Conservation (phyloP, 2,329 filamentous ascomycete genomes). For the Talaromyces amestolkiae region DNA sequence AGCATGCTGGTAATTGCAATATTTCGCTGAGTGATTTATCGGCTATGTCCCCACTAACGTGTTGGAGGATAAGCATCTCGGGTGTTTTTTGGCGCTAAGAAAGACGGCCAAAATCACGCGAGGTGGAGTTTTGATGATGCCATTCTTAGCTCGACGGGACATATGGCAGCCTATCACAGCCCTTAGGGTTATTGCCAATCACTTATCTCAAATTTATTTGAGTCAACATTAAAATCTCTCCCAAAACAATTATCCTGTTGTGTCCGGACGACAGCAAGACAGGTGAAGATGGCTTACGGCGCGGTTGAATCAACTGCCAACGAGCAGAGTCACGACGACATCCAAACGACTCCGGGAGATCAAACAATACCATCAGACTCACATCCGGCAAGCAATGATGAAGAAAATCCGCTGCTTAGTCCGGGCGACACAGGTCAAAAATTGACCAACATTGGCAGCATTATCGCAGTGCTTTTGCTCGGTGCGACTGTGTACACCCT, state of each 20-base stretch:
- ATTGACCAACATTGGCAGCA: conserved; percentile 24
- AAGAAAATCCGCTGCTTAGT: conserved; percentile 5
- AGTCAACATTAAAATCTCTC: neutral
- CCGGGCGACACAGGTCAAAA: neutral
- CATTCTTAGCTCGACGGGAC: neutral
- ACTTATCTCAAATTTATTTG: neutral
- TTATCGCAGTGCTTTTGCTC: conserved; percentile 31
- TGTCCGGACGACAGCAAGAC: neutral
- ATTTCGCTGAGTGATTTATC: neutral
- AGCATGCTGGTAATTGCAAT: neutral
- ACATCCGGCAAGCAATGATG: neutral
- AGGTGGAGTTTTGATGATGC: conserved; percentile 2
- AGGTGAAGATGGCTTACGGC: neutral
- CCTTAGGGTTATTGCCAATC: neutral
- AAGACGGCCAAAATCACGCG: neutral
- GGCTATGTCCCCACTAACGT: neutral
- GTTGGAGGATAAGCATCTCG: neutral
- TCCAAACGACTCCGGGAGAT: neutral
- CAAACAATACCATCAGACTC: neutral
- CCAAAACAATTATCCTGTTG: neutral
- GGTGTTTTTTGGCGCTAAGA: neutral
- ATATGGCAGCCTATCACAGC: neutral
- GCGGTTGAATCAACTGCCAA: neutral
- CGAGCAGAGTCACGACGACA: neutral
- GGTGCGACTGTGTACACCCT: conserved; percentile 22